phyloP scores from a whole-genome alignment of 2,329 filamentous ascomycete species.

The Cladophialophora carrionii region DNA sequence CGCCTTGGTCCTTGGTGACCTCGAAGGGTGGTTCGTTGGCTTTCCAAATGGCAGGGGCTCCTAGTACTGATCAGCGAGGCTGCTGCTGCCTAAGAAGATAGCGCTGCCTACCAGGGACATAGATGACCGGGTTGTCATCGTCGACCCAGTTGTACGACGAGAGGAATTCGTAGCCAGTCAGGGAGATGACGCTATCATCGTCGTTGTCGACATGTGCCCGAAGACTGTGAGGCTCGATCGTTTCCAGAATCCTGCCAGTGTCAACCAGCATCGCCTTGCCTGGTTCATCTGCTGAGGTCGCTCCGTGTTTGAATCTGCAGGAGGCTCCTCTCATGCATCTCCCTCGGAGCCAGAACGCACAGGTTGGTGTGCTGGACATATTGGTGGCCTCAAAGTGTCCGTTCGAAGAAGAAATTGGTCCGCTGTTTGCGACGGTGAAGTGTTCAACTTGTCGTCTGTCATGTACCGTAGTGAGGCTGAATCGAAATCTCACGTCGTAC shows the following conservation, averaged over 20 bases:
- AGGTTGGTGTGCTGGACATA: not conserved
- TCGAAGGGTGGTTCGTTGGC: conserved; percentile 31
- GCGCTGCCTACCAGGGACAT: conserved; percentile 47
- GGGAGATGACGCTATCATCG: not conserved
- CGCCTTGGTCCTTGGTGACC: conserved; percentile 43
- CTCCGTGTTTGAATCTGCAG: not conserved
- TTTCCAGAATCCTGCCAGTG: not conserved
- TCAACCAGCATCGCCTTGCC: not conserved
- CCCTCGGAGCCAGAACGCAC: not conserved
- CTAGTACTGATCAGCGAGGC: not conserved
- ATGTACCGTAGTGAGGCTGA: not conserved
- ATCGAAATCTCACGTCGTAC: not conserved
- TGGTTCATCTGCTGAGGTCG: not conserved
- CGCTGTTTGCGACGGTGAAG: not conserved
- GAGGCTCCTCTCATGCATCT: not conserved
- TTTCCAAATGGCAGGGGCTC: conserved; percentile 2
- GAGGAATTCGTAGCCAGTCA: conserved; percentile 43
- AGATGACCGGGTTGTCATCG: conserved; percentile 48
- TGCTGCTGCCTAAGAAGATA: not conserved
- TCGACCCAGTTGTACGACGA: conserved; percentile 59
- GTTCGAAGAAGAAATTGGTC: not conserved
- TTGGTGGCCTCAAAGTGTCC: not conserved
- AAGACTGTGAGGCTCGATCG: not conserved
- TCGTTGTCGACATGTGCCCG: not conserved
- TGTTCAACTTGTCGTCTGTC: too few relatives aligned